Evolutionary conservation across 2,329 filamentous ascomycete genomes (phyloP), one percentile per base, ranked within the genome.

Genomic region (Ophiocordyceps unilateralis): DNA sequence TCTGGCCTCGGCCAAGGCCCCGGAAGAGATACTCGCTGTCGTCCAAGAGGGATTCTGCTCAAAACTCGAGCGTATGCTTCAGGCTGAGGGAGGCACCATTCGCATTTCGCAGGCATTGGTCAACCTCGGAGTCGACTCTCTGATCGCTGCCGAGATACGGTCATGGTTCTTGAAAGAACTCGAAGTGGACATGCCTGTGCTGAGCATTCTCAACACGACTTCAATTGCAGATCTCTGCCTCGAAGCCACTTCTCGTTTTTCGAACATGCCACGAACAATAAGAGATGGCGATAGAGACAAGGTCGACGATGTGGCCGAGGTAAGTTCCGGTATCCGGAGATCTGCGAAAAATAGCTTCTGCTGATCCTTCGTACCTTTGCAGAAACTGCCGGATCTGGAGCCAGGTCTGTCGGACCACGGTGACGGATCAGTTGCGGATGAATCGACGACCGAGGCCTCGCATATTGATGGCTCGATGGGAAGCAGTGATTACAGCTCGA

Each of bases 111-210:
- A 40, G 23, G 38, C 28, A 26, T 32, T 42, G 11, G 30, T 39
- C 23, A 40, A 57, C 5, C 43, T 58, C 2, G 57, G 56, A 1
- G 46, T 58, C 8, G 58, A 60, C 42, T 56, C 56, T 0, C 44
- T 62, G 9, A 46, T 59, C 0, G 57, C 57, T n/a, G 55, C 59
- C 1, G 54, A 55, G 57, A 63, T 67, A 2, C 61, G 69, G 2
- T 56, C 63, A 1, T 75, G 70, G 70, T 70, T 72, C 47, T 41
- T 64, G 21, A 69, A 69, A 41, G 55, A 65, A 14, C 41, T 55
- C 0, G 48, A 63, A 0, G 53, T 64, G 0, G 63, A 72, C 39
- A 58, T 72, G 1, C 64, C 67, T 0, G 61, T 71, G 1, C 52
- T 72, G 4, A 66, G 66, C 45, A 48, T 60, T 11, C 42, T 55